Conservation (phyloP, 2,329 filamentous ascomycete species). For the Nothophaeocryptopus gaeumannii region DNA sequence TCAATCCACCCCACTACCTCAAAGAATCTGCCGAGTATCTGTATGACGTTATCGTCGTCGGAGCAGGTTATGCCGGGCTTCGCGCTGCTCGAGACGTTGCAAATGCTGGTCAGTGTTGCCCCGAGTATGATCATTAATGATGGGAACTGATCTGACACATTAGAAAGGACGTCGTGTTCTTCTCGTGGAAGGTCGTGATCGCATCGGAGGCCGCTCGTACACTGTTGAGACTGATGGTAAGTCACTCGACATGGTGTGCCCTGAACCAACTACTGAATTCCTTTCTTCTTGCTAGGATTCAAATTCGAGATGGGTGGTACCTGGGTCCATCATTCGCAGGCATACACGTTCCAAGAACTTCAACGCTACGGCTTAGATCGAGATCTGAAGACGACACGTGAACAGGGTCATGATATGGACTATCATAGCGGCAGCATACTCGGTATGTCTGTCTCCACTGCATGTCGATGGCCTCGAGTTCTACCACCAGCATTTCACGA, state of each 20-base stretch:
- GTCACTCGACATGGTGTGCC: conserved; percentile 49
- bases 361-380: too few species aligned
- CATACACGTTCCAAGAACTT: too few species aligned
- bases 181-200: conserved; percentile 48
- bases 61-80: conserved; percentile 39
- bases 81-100: conserved; percentile 29
- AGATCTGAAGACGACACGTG: too few species aligned
- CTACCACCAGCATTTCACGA: neutral
- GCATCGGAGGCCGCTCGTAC: conserved; percentile 51
- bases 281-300: too few species aligned
- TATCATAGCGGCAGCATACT: too few species aligned
- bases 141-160: conserved; percentile 20
- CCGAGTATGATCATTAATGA: too few species aligned
- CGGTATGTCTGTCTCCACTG: too few species aligned
- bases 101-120: too few species aligned
- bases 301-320: conserved; percentile 52
- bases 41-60: conserved; percentile 42
- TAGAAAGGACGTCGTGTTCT: conserved; percentile 40
- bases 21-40: too few species aligned
- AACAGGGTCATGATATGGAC: too few species aligned
- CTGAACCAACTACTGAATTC: neutral
- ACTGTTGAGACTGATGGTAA: conserved; percentile 45
- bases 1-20: too few species aligned
- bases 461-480: too few species aligned
- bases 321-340: conserved; percentile 38